Base-by-base conservation (phyloP, 768 basidiomycete species). In the Stropharia rugosoannulata region DNA sequence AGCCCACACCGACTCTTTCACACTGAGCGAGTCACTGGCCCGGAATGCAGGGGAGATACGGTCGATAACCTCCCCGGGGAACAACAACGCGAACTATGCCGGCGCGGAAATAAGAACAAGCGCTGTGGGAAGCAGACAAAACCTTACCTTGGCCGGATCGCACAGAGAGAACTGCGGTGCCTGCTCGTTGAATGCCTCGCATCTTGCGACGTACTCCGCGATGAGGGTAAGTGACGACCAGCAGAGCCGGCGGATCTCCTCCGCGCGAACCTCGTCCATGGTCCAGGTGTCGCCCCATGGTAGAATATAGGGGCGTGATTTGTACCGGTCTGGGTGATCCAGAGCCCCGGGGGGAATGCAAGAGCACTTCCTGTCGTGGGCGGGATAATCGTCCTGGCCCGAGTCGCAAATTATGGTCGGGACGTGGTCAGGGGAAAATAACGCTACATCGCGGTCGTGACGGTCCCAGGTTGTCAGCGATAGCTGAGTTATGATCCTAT, bases 1-100 rank as follows among this genome's bases (percentile, higher is more conserved):
- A 0, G 88, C 90, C 90, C 90, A 92, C 1, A 93, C 78, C 13
- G 86, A 85, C 58, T 92, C 87, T 66, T 90, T 92, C 13, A 85
- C 78, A 15, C 85, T 85, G 35, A 77, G 77, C 32, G 72, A 70
- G 53, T 76, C 73, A 51, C 71, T 71, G 19, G 73, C 70, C 40
- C 72, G 69, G 54, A 73, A 76, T 35, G 64, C 62, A 16, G 68
- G 71, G 5, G 80, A 73, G 16, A 70, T 64, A 49, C 82, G 81
- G 63, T 85, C 82, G 41, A 78, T 71, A 6, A 80, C 77, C 68
- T 93, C 90, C 1, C 88, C 89, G 1, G 90, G 90, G 68, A 92
- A 92, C 40, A 90, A 73, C 8, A 90, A 67, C 3, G 73, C 75
- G 59, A 80, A 89, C 83, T 92, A 59, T 44, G 59, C 54, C 43